Evolutionary conservation across 495 filamentous ascomycete genomes (phyloP), one percentile per base, ranked within the genome.

Genomic region (Daldinia grandis): DNA sequence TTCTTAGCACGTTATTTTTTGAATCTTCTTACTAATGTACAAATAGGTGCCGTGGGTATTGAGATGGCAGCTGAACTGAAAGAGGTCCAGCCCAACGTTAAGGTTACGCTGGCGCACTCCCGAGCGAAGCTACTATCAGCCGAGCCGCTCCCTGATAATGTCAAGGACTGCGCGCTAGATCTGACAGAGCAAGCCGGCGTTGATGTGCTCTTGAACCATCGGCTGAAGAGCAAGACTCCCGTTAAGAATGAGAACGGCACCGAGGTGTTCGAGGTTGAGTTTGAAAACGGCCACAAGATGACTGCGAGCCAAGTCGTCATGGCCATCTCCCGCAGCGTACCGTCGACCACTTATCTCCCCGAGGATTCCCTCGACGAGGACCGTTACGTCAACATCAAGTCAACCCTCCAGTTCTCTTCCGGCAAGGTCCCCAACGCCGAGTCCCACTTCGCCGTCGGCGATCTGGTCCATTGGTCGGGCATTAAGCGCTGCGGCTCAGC

Each of bases 41-140:
- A 5, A 27, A 33, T 55, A 83, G 89, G 89, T 15, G 90, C 90
- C 8, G 90, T 92, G 3, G 90, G 90, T 9, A 85, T 92, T 47
- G 90, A 93, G 71, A 90, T 92, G 81, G 89, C 90, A 0, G 84
- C 88, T 10, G 90, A 93, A 76, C 73, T 91, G 49, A 90, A 90
- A 73, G 72, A 82, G 10, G 75, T 87, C 9, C 77, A 87, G n/a
- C 89, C 90, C 0, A 42, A 81, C 1, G 76, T 87, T 40, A 82
- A 83, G 37, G 84, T 93, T 21, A 90, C 86, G 0, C 80, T 93
- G 0, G 83, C 91, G n/a, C 90, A 93, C 75, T 92, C 90, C 0
- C 81, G 88, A 4, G 77, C 78, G 25, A 82, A 83, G 63, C 82
- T 92, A 3, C 82, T 93, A 4, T 91, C 89, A 0, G 85, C 88